Evolutionary conservation across 2,329 filamentous ascomycete genomes (phyloP), one percentile per base, ranked within the genome.

Genomic region (Paecilomyces fulvus): DNA sequence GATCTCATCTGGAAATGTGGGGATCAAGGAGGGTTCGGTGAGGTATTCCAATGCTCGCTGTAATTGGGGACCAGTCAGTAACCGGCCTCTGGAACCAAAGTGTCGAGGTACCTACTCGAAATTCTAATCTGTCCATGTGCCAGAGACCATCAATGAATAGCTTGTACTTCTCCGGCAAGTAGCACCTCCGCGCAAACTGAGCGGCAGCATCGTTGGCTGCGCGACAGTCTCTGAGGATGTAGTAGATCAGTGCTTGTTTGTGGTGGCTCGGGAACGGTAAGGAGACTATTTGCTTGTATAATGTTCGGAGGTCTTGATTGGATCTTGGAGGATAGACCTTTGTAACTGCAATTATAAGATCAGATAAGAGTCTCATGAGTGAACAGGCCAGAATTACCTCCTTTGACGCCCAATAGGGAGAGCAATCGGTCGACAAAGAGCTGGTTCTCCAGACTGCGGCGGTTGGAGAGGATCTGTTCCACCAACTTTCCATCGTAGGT

Each of bases 1-100:
- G 54, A 95, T 92, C 59, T 95, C 88, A 72, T 94, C 89, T 56
- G 88, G 82, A 65, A 94, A 95, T 55, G 90, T 90, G 33, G 88
- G 85, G 20, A 87, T 84, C 3, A 95, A 79, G 1, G 87, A 89
- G 0, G 90, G 90, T 64, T 94, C 87, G 3, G 89, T 86, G 12
- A 95, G 81, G 67, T 87, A 85, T 63, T 90, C 85, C 28, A 95
- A 78, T 2, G 90, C 89, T 60, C 77, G 73, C 81, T 88, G 58
- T 43, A 57, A 49, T 49, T 52, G 30, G 33, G 5, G 48, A 31
- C 3, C 55, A 3, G 56, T 65, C 57, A 65, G 60, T 31, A 52
- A 55, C 23, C 17, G 23, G 37, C 28, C 51, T 17, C 31, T 12
- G 31, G 53, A 12, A 50, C 25, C 49, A 3, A 8, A 50, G 33